Evolutionary conservation across 441 rosid species (phyloP).

Genomic region (Euphorbia corollata): DNA sequence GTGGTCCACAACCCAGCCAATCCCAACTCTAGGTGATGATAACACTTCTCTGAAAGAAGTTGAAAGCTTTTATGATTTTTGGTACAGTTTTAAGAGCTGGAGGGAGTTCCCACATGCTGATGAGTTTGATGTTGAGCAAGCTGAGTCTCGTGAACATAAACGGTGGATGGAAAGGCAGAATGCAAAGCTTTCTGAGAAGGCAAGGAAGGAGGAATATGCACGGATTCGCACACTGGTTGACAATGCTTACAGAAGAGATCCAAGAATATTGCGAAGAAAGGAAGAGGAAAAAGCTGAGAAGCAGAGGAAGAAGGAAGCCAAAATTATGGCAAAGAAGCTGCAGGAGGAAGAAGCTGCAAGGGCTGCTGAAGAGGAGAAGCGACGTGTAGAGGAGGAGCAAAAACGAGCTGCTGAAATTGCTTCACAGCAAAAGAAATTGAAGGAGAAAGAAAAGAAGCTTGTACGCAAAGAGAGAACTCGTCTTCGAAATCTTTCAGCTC

Average conservation of each 20-base stretch:
- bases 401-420: constrained; percentile 80
- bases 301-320: constrained; percentile 79
- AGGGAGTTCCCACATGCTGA: constrained; percentile 97
- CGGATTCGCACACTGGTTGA: constrained; percentile 77
- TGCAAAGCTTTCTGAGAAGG: constrained; percentile 73
- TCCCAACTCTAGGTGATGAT: constrained; percentile 71
- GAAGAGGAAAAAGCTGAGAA: constrained; percentile 85
- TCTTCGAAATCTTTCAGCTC: constrained; percentile 69
- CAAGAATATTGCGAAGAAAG: constrained; percentile 70
- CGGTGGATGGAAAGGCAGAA: constrained; percentile 99
- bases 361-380: constrained; percentile 78
- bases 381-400: constrained; percentile 69
- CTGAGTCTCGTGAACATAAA: constrained; percentile 90
- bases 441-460: constrained; percentile 92
- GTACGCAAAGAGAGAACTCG: constrained; percentile 79
- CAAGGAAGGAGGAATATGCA: constrained; percentile 89
- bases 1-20: constrained; percentile 78
- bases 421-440: constrained; percentile 64
- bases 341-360: constrained; percentile 83
- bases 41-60: constrained; percentile 57
- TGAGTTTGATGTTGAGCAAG: constrained; percentile 91
- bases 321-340: constrained; percentile 67
- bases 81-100: constrained; percentile 94
- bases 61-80: constrained; percentile 73
- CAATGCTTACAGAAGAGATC: constrained; percentile 86